A percentile compares a stretch with the other conserved stretches of the same genome.
Evolutionary conservation across 495 filamentous ascomycete genomes (phyloP).

Genomic region (Xylaria scruposa): DNA sequence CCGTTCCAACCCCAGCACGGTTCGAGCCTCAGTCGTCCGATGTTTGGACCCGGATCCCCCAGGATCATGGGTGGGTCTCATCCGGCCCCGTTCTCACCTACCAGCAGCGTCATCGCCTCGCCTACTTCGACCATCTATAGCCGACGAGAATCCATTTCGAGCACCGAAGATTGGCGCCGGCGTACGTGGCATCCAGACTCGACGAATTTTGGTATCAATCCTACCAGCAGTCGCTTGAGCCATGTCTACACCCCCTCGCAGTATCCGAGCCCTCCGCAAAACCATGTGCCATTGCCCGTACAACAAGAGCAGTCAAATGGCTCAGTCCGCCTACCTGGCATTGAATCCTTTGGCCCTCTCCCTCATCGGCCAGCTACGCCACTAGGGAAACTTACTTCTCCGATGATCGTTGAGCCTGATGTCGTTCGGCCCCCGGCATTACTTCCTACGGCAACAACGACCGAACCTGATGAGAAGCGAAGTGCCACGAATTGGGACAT

Average conservation of each 20-base stretch:
- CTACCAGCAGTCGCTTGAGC: slow-evolving; percentile 50
- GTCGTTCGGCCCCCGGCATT: slow-evolving; percentile 49
- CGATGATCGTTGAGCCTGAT: slow-evolving; percentile 70
- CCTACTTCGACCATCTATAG: slow-evolving; percentile 74
- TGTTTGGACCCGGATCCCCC: slow-evolving; percentile 64
- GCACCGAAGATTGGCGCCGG: slow-evolving; percentile 74
- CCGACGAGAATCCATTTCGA: slow-evolving; percentile 65
- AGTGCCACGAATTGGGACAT: slow-evolving; percentile 76
- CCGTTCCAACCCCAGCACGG: slow-evolving; percentile 75
- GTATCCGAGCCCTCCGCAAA: slow-evolving; percentile 61
- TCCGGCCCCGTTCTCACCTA: slow-evolving; percentile 60
- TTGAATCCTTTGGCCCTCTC: slow-evolving; percentile 60
- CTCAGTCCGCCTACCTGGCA: slow-evolving; percentile 76
- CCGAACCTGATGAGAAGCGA: slow-evolving; percentile 63
- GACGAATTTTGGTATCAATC: slow-evolving; percentile 53
- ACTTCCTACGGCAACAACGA: slow-evolving; percentile 53
- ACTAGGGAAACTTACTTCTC: slow-evolving; percentile 66
- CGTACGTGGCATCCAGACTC: slow-evolving; percentile 91
- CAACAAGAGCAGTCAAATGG: slow-evolving; percentile 36
- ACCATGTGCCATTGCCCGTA: slow-evolving; percentile 57
- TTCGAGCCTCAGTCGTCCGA: slow-evolving; percentile 60
- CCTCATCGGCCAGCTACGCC: slow-evolving; percentile 60
- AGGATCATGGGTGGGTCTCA: slow-evolving; percentile 58
- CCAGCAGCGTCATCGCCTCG: slow-evolving; percentile 67
- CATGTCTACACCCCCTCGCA: slow-evolving; percentile 64